phyloP scores from a whole-genome alignment of 768 basidiomycete species.

The Hydnum rufescens region DNA sequence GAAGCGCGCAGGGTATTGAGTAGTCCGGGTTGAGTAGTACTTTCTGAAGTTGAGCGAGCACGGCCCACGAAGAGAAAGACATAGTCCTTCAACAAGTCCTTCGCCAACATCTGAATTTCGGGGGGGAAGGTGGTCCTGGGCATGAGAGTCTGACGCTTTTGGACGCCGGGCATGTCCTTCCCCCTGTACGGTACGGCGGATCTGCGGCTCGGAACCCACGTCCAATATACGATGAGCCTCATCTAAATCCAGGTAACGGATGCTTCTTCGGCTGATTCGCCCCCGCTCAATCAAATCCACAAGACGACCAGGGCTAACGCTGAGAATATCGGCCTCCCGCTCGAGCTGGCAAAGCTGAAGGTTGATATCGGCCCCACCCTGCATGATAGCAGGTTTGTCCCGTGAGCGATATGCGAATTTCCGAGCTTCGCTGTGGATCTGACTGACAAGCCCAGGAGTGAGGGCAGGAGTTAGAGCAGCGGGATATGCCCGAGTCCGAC shows the following conservation, averaged over 20 bases:
- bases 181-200: conserved; percentile 90
- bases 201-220: conserved; percentile 99
- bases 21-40: conserved; percentile 95
- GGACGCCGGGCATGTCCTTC: conserved; percentile 95
- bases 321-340: conserved; percentile 90
- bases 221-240: conserved; percentile 99
- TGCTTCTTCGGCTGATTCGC: conserved; percentile 84
- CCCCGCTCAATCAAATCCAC: conserved; percentile 98
- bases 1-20: conserved; percentile 83
- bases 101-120: conserved; percentile 92
- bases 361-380: conserved; percentile 97
- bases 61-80: conserved; percentile 97
- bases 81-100: conserved; percentile 95
- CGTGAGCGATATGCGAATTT: conserved; percentile 99
- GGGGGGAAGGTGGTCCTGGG: conserved; percentile 98
- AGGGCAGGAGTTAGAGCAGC: conserved; percentile 93
- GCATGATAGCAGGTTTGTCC: conserved; percentile 97
- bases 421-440: conserved; percentile 97
- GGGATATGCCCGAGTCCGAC: conserved; percentile 72
- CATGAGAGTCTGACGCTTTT: conserved; percentile 95
- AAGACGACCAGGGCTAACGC: conserved; percentile 91
- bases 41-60: conserved; percentile 96
- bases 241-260: conserved; percentile 94
- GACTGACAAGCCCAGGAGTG: conserved; percentile 94
- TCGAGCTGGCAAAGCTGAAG: conserved; percentile 86